Evolutionary conservation across 2,329 filamentous ascomycete species (phyloP).

Genomic region (Diaporthe capsici): DNA sequence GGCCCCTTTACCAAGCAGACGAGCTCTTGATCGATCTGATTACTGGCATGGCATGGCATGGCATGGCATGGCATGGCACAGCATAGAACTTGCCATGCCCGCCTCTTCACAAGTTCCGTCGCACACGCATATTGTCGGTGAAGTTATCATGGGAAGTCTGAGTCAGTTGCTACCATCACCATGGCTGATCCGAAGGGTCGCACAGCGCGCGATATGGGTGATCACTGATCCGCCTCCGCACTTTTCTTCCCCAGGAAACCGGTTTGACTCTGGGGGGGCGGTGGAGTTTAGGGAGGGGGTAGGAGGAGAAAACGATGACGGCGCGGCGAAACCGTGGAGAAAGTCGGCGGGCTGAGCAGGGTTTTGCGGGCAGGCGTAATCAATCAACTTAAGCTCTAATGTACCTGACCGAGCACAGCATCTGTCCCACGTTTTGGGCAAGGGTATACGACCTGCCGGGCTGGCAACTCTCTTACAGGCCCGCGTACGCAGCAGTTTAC

Average conservation of each 20-base stretch:
- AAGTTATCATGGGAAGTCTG: slow-evolving; percentile 33
- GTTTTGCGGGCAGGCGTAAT: neutral
- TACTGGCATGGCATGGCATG: slow-evolving; percentile 4
- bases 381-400: slow-evolving; percentile 10
- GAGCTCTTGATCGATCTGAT: neutral
- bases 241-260: slow-evolving; percentile 25
- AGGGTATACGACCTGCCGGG: neutral
- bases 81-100: slow-evolving; percentile 25
- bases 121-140: slow-evolving; percentile 41
- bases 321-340: slow-evolving; percentile 18
- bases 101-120: neutral
- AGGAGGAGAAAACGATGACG: slow-evolving; percentile 10
- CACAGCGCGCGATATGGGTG: slow-evolving; percentile 6
- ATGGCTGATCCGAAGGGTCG: slow-evolving; percentile 23
- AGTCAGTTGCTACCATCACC: slow-evolving; percentile 29
- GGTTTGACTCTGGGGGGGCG: slow-evolving; percentile 20
- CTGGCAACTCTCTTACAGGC: slow-evolving; percentile 1
- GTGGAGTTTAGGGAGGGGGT: slow-evolving; percentile 1
- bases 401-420: slow-evolving; percentile 19
- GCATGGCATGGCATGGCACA: slow-evolving; percentile 13
- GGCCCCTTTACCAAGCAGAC: slow-evolving; percentile 5
- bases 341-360: slow-evolving; percentile 1
- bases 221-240: slow-evolving; percentile 25
- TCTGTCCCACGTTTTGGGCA: slow-evolving; percentile 27
- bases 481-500: neutral